These are phyloP conservation scores for Austroboletus olivaceoglutinosus DNA, from an alignment of 1,284 basidiomycete species.

Conservation along the genomic window DNA sequence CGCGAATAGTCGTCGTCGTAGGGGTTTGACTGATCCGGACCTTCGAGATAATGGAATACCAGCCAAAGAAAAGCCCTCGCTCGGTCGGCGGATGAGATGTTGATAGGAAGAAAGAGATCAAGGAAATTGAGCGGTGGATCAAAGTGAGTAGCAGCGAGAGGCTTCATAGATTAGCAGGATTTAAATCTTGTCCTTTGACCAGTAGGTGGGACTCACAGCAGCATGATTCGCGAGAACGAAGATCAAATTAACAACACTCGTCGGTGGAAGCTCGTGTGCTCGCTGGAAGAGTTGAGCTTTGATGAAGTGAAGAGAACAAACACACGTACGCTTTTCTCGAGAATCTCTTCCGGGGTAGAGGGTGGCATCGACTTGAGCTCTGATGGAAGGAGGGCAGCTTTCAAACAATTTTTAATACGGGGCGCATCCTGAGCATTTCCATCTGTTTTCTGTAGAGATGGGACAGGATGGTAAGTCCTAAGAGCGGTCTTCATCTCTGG, in stretches of 20 bases:
- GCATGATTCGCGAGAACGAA: slow-evolving; percentile 72
- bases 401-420: slow-evolving; percentile 68
- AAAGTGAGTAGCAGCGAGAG: slow-evolving; percentile 69
- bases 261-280: slow-evolving; percentile 63
- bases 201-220: slow-evolving; percentile 44
- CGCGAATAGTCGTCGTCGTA: slow-evolving; percentile 60
- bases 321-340: slow-evolving; percentile 55
- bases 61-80: slow-evolving; percentile 79
- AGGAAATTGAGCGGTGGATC: slow-evolving; percentile 72
- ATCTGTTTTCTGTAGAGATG: slow-evolving; percentile 62
- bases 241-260: slow-evolving; percentile 66
- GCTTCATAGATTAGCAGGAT: slow-evolving; percentile 41
- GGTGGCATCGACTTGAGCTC: slow-evolving; percentile 69
- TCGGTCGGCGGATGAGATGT: slow-evolving; percentile 67
- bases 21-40: slow-evolving; percentile 55
- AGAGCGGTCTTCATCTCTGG: slow-evolving; percentile 70
- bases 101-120: slow-evolving; percentile 77
- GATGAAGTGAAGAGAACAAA: neutral
- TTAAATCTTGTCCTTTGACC: neutral
- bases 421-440: slow-evolving; percentile 71
- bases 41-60: slow-evolving; percentile 74
- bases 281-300: slow-evolving; percentile 38
- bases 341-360: slow-evolving; percentile 67
- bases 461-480: slow-evolving; percentile 70
- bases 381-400: slow-evolving; percentile 72